Evolutionary conservation across 108 stramenopile genomes (phyloP).

Genomic region (Cyclotella cryptica): DNA sequence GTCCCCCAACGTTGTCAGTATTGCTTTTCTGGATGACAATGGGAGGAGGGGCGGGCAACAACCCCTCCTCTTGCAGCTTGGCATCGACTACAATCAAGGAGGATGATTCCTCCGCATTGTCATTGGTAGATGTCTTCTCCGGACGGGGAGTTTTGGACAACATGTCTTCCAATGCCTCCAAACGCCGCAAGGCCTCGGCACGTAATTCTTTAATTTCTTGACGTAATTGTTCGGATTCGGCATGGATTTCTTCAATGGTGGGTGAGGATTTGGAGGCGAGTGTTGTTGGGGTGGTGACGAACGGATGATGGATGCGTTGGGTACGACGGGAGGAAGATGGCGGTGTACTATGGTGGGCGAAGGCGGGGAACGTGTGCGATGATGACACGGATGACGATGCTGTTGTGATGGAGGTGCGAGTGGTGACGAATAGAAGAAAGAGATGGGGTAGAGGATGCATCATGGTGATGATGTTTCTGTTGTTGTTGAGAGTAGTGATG

Average conservation of each 20-base stretch:
- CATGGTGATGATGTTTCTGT: no score
- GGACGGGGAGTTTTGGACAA: constrained; percentile 27
- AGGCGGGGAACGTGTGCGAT: no score
- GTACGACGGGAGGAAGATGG: neutral
- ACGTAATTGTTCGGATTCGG: constrained; percentile 54
- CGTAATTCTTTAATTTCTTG: constrained; percentile 70
- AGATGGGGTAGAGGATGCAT: no score
- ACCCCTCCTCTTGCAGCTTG: constrained; percentile 11
- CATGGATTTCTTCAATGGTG: constrained; percentile 46
- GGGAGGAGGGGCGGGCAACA: constrained; percentile 36
- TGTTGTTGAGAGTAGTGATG: no score
- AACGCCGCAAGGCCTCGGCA: constrained; percentile 64
- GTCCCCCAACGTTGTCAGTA: neutral
- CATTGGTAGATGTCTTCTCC: no score
- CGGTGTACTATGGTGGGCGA: neutral
- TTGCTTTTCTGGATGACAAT: constrained; percentile 9
- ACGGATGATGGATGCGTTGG: neutral
- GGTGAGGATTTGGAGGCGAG: neutral
- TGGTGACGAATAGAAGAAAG: no score
- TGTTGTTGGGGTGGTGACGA: neutral
- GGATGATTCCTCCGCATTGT: constrained; percentile 1
- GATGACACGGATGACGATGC: no score
- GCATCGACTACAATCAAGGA: constrained; percentile 17
- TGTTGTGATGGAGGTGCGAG: no score
- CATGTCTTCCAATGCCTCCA: constrained; percentile 59